Conservation (phyloP, 768 basidiomycete species). For the Rhizopogon salebrosus region DNA sequence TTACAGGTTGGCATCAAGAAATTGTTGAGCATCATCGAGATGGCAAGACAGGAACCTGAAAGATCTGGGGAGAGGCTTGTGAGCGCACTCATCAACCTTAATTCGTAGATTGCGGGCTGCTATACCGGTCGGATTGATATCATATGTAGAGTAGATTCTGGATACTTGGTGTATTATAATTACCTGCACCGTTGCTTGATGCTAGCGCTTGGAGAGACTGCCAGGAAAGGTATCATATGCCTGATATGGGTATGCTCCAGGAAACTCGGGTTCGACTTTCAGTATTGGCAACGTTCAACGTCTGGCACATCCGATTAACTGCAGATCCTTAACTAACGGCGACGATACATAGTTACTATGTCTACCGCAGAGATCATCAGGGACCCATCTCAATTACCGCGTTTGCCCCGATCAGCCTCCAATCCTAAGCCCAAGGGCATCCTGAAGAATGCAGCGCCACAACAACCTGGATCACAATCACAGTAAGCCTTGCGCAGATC, state of each 20-base stretch:
- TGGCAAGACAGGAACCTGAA: constrained; percentile 94
- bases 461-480: constrained; percentile 32
- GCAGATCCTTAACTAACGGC: neutral
- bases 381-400: constrained; percentile 42
- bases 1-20: constrained; percentile 92
- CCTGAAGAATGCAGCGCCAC: constrained; percentile 72
- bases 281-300: neutral
- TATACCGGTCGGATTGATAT: constrained; percentile 1
- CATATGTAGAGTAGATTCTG: constrained; percentile 5
- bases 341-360: constrained; percentile 12
- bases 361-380: constrained; percentile 24
- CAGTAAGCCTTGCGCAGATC: constrained; percentile 44
- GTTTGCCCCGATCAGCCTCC: constrained; percentile 57
- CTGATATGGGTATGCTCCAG: constrained; percentile 9
- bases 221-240: constrained; percentile 17
- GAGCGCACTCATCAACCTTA: constrained; percentile 54
- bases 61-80: constrained; percentile 69
- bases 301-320: neutral
- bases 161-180: neutral
- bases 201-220: neutral
- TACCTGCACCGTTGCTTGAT: neutral
- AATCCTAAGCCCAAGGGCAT: constrained; percentile 82
- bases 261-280: constrained; percentile 1
- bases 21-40: constrained; percentile 85
- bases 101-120: constrained; percentile 8